Conservation (phyloP, 1,139 yeast species). For the Zygosaccharomyces sapae region DNA sequence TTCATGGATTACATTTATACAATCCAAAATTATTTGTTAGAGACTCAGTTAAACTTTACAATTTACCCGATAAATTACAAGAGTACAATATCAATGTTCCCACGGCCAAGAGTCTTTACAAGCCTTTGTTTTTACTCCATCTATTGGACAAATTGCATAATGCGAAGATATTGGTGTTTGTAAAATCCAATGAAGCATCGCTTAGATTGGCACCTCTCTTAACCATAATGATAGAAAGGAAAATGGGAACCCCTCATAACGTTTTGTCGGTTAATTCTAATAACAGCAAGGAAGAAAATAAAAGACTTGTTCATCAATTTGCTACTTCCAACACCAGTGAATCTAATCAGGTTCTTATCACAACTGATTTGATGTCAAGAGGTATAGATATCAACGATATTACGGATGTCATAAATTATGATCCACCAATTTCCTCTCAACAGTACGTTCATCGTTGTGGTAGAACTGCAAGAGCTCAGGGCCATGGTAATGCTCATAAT, state of each 20-base stretch:
- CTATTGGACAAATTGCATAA: conserved; percentile 39
- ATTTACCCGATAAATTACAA: conserved; percentile 51
- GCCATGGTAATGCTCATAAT: conserved; percentile 66
- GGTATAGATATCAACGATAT: conserved; percentile 80
- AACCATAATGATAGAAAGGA: conserved; percentile 41
- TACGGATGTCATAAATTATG: conserved; percentile 82
- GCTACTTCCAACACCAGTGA: conserved; percentile 34
- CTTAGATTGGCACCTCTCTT: conserved; percentile 66
- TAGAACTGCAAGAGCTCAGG: conserved; percentile 91
- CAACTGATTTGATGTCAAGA: conserved; percentile 91
- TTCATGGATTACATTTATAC: conserved; percentile 63
- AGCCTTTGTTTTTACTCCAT: conserved; percentile 68
- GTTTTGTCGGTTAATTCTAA: conserved; percentile 49
- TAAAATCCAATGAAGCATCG: conserved; percentile 83
- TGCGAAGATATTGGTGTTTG: conserved; percentile 54
- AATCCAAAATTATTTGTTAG: conserved; percentile 71
- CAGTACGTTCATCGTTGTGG: conserved; percentile 96
- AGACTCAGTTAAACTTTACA: conserved; percentile 50
- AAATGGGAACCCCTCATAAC: conserved; percentile 5
- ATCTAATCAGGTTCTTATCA: conserved; percentile 51
- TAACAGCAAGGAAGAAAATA: conserved; percentile 46
- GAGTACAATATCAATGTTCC: conserved; percentile 52
- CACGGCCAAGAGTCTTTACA: conserved; percentile 56
- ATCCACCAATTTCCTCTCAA: conserved; percentile 79
- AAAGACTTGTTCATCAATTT: conserved; percentile 54